Percentiles rank a stretch among this genome's conserved stretches.
These are phyloP conservation scores for Boehmeria nivea DNA, from an alignment of 306 rosid genomes.

Conservation along the genomic window DNA sequence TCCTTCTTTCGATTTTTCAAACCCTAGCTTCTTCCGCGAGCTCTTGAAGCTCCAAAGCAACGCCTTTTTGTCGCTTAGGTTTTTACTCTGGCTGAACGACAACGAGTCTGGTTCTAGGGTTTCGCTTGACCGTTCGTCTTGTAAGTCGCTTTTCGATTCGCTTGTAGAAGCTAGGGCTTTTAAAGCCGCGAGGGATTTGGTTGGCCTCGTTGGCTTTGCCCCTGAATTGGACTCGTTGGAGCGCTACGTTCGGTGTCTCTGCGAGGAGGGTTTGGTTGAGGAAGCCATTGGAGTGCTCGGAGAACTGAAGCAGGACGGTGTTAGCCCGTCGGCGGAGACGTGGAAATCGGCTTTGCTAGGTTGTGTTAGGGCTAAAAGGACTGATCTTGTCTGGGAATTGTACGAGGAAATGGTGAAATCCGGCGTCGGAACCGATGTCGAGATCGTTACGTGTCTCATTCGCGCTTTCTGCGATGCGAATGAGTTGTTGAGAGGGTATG, in stretches of 20 bases:
- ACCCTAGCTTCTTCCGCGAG: conserved; percentile 46
- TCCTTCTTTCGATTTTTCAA: conserved; percentile 51
- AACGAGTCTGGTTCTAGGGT: conserved; percentile 33
- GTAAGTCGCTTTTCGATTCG: conserved; percentile 39
- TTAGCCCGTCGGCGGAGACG: conserved; percentile 42
- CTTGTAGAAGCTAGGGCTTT: conserved; percentile 60
- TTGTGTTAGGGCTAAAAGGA: conserved; percentile 49
- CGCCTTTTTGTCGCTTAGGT: conserved; percentile 58
- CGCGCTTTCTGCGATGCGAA: conserved; percentile 52
- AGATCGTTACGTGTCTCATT: conserved; percentile 56
- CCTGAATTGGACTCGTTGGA: conserved; percentile 50
- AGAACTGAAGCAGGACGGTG: conserved; percentile 33
- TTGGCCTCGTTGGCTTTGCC: conserved; percentile 34
- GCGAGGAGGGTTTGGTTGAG: conserved; percentile 45
- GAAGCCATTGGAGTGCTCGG: conserved; percentile 45
- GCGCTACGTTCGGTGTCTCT: conserved; percentile 41
- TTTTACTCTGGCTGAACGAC: conserved; percentile 57
- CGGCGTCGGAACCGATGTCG: conserved; percentile 39
- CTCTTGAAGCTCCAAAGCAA: conserved; percentile 50
- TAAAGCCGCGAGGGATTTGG: conserved; percentile 44
- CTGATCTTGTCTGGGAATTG: conserved; percentile 58
- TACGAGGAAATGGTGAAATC: conserved; percentile 52
- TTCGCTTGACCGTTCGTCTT: conserved; percentile 41
- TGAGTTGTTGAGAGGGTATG: conserved; percentile 43
- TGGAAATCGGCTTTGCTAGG: conserved; percentile 52